These are phyloP conservation scores for Panaeolus cyanescens DNA, from an alignment of 768 basidiomycete genomes.

Conservation along the genomic window DNA sequence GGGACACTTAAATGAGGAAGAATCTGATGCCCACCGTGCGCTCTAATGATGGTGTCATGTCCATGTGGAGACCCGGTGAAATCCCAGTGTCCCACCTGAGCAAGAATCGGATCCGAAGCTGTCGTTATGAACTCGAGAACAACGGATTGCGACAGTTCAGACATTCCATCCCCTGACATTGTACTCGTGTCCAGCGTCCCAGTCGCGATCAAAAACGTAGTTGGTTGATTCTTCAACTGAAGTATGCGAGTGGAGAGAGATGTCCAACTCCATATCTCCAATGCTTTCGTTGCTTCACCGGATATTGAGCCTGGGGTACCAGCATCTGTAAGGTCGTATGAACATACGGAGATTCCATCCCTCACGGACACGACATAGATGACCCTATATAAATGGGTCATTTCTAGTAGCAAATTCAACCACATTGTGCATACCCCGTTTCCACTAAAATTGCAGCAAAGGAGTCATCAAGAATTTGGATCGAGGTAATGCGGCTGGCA, in stretches of 20 bases:
- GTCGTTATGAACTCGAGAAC: constrained; percentile 38
- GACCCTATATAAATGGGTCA: constrained; percentile 37
- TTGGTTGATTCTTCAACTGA: constrained; percentile 10
- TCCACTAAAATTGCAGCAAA: constrained; percentile 59
- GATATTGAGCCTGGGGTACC: constrained; percentile 9
- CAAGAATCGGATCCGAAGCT: constrained; percentile 38
- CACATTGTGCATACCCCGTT: constrained; percentile 54
- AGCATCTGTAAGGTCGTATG: neutral
- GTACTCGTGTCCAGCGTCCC: neutral
- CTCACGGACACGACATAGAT: constrained; percentile 52
- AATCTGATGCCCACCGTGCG: constrained; percentile 42
- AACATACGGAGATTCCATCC: constrained; percentile 43
- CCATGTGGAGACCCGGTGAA: constrained; percentile 49
- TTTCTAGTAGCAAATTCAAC: neutral
- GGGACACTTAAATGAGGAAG: neutral
- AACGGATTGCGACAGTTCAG: constrained; percentile 40
- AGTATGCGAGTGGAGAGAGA: neutral
- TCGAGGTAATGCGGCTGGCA: constrained; percentile 42
- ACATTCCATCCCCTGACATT: constrained; percentile 25
- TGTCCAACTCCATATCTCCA: constrained; percentile 46
- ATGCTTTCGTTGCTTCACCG: constrained; percentile 30
- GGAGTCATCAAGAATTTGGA: constrained; percentile 42
- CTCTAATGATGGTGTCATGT: constrained; percentile 45
- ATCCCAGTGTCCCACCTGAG: constrained; percentile 55
- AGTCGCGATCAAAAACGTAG: constrained; percentile 1